Evolutionary conservation across 768 basidiomycete species (phyloP).

Genomic region (Tricholoma hemisulphureum): DNA sequence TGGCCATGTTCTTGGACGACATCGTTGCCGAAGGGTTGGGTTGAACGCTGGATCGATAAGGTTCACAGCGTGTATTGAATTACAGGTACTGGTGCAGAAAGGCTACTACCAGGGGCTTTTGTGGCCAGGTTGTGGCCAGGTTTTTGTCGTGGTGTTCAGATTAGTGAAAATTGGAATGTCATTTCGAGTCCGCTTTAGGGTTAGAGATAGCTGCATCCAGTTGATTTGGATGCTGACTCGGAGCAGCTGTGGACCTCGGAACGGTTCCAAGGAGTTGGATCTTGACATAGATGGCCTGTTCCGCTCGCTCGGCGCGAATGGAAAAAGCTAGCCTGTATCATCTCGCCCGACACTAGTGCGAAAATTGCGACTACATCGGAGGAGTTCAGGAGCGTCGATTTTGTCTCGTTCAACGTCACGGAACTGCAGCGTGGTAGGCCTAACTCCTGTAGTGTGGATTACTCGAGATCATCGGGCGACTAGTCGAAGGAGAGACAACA

Average conservation of each 20-base stretch:
- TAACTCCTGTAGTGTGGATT: neutral
- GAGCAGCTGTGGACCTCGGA: neutral
- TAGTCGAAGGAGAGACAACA: neutral
- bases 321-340: neutral
- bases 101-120: neutral
- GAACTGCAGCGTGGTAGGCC: neutral
- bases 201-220: neutral
- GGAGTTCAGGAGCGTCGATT: neutral
- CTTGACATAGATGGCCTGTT: neutral
- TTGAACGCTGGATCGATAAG: too few relatives aligned
- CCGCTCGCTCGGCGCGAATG: neutral
- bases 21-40: too few relatives aligned
- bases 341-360: neutral
- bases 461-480: neutral
- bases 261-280: neutral
- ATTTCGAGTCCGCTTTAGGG: neutral
- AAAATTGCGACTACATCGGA: slow-evolving; percentile 2
- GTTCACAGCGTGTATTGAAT: neutral
- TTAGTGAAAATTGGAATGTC: neutral
- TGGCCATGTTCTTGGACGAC: neutral
- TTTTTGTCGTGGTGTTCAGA: neutral
- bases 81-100: neutral
- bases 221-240: neutral
- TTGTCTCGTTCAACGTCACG: slow-evolving; percentile 1
- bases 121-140: neutral